Base-by-base conservation (phyloP, 441 rosid genomes). In the Corymbia calophylla region DNA sequence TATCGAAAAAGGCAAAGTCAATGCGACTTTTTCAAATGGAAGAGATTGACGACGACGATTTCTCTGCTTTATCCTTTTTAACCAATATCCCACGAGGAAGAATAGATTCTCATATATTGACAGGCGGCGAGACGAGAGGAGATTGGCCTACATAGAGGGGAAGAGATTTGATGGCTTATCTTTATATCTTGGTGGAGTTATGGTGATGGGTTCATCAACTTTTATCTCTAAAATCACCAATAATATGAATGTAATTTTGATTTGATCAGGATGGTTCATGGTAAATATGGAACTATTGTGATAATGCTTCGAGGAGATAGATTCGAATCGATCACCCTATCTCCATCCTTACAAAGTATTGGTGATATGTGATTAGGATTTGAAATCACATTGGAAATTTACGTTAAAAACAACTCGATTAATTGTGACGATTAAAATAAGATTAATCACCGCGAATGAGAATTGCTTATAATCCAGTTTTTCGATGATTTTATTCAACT, bases 221-320 rank as follows among this genome's bases (percentile, higher is more conserved):
- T 68, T 7, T 0, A 18, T 16, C 13, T 32, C 19, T 19, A 19
- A 70, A 70, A 70, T 70, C 48, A 70, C 8, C 0, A 35, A 8
- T 5, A 15, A 11, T 2, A 70, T 5, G 6, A 11, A 35, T 6
- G 4, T 70, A 10, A 70, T 18, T 19, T 70, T 9, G 48, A 9
- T 70, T 70, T 0, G 2, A 35, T 5, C 1, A 1, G 2, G 1
- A 70, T 1, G 1, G 35, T 70, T 10, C 2, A 1, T 19, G 15
- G 10, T 39, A 4, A 3, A 19, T 19, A 1, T 35, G 5, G 3
- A 70, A 39, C 8, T 8, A 10, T 70, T 19, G 35, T 21, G 48
- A 35, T 19, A 5, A 70, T 2, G 21, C 7, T 16, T 0, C 8
- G 1, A 35, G 15, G 81, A 35, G 5, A 19, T 70, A 15, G 0